Evolutionary conservation across 495 filamentous ascomycete genomes (phyloP).

Genomic region (Podospora fimiseda): DNA sequence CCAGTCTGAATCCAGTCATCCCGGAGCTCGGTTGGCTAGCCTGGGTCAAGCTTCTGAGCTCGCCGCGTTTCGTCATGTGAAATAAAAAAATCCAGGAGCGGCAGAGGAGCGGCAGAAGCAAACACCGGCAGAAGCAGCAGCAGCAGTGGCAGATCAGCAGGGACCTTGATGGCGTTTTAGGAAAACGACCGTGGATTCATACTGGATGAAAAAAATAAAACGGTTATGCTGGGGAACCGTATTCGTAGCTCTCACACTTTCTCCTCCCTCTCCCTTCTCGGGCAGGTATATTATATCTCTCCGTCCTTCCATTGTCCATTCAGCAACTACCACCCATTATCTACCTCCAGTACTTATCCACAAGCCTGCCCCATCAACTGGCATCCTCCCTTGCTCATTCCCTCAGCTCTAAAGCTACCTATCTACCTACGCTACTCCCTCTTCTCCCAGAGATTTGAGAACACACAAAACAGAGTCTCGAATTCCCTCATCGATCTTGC

Average conservation of each 20-base stretch:
- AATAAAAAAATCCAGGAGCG: background rate
- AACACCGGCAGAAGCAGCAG: background rate
- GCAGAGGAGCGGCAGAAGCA: background rate
- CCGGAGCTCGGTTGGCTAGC: constrained; percentile 1
- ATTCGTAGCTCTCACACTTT: no score
- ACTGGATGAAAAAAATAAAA: background rate
- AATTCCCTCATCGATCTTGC: no score
- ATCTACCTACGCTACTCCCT: background rate
- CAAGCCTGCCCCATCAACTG: no score
- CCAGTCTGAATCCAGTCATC: background rate
- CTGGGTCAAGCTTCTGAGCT: constrained; percentile 5
- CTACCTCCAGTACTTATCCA: no score
- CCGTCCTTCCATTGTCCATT: no score
- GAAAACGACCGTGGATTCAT: no score
- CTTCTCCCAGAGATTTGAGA: background rate
- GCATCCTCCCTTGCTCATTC: no score
- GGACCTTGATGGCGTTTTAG: background rate
- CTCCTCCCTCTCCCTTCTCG: no score
- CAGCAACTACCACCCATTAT: background rate
- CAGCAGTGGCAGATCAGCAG: no score
- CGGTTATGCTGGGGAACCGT: background rate
- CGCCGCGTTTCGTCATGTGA: constrained; percentile 7
- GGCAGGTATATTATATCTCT: background rate
- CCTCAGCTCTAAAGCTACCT: no score
- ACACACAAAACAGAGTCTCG: no score